Conservation (phyloP, 352 stramenopile genomes). For the Phytophthora ohioensis region DNA sequence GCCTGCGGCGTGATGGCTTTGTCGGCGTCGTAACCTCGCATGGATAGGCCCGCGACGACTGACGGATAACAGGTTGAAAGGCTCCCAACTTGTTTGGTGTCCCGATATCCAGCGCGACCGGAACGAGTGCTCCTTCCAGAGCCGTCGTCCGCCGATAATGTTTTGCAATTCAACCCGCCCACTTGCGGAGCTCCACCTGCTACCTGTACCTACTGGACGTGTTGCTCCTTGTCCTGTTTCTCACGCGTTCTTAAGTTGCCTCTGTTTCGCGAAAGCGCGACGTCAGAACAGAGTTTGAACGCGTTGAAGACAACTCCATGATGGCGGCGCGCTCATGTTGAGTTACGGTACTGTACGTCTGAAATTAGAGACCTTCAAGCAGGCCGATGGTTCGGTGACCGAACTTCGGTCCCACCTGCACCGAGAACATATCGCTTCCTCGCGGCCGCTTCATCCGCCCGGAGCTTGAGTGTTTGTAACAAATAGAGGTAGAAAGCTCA, state of each 20-base stretch:
- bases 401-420: too few relatives aligned
- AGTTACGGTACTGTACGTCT: not conserved
- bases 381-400: too few relatives aligned
- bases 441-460: not conserved
- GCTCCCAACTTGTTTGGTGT: not conserved
- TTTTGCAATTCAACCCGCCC: not conserved
- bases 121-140: constrained; percentile 1
- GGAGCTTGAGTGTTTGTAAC: not conserved
- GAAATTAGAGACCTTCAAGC: not conserved
- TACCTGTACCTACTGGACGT: constrained; percentile 11
- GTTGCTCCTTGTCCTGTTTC: constrained; percentile 31
- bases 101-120: not conserved
- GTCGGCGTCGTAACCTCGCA: constrained; percentile 27
- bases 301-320: constrained; percentile 32
- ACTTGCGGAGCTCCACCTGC: constrained; percentile 11
- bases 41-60: constrained; percentile 37
- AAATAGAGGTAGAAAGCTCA: constrained; percentile 8
- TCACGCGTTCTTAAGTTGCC: constrained; percentile 11
- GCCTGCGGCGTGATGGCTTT: constrained; percentile 19
- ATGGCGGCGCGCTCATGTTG: constrained; percentile 17
- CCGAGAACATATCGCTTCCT: not conserved
- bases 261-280: constrained; percentile 22
- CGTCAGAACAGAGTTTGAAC: constrained; percentile 14
- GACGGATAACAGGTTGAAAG: constrained; percentile 34
- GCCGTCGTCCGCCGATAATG: not conserved